Evolutionary conservation across 805 yeast species (phyloP).

Genomic region (Candida glaebosa): DNA sequence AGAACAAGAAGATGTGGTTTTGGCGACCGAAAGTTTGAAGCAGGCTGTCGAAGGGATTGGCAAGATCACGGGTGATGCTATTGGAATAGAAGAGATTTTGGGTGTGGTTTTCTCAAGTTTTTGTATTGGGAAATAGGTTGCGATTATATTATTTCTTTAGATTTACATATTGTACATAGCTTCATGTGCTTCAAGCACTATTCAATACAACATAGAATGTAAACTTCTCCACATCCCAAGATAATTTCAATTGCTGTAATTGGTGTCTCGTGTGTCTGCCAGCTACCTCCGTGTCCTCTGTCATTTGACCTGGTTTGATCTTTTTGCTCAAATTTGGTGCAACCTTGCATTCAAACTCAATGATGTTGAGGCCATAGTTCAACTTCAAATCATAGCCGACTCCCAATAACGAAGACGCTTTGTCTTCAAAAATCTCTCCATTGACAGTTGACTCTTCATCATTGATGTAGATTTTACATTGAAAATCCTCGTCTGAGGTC

Average conservation of each 20-base stretch:
- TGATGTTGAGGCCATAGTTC: conserved; percentile 37
- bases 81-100: conserved; percentile 85
- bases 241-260: conserved; percentile 40
- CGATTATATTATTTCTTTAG: background rate
- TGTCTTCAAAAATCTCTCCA: conserved; percentile 30
- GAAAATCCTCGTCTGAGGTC: conserved; percentile 40
- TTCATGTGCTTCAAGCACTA: conserved; percentile 12
- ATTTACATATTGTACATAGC: conserved; percentile 5
- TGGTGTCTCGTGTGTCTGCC: conserved; percentile 47
- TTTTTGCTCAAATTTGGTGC: conserved; percentile 36
- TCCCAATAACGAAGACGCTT: conserved; percentile 18
- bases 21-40: conserved; percentile 74
- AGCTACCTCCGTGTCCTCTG: conserved; percentile 23
- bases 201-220: conserved; percentile 31
- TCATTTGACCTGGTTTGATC: conserved; percentile 22
- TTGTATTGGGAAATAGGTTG: conserved; percentile 79
- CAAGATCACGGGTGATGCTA: conserved; percentile 82
- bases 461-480: conserved; percentile 35
- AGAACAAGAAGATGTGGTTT: conserved; percentile 62
- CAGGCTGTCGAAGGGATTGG: conserved; percentile 85
- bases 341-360: conserved; percentile 39
- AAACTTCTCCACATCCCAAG: conserved; percentile 44
- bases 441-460: conserved; percentile 35
- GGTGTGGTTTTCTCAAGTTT: conserved; percentile 90
- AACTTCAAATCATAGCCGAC: conserved; percentile 37